Conservation (phyloP, 2,329 filamentous ascomycete species). For the Diaporthe batatas region DNA sequence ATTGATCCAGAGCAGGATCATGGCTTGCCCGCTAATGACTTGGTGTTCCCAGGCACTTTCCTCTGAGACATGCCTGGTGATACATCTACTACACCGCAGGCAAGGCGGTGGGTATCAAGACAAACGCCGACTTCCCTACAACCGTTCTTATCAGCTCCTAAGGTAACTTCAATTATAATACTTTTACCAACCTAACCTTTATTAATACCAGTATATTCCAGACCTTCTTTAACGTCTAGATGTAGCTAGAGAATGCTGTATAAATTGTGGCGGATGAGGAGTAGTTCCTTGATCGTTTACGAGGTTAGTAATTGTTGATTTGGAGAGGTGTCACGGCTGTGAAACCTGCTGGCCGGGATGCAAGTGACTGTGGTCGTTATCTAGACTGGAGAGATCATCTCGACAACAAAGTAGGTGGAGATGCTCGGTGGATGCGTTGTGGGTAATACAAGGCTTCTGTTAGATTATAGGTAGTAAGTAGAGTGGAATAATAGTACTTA, state of each 20-base stretch:
- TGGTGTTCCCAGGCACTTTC: constrained; percentile 39
- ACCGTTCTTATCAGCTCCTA: constrained; percentile 43
- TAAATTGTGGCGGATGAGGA: constrained; percentile 42
- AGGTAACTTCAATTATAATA: constrained; percentile 43
- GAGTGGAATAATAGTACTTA: too few relatives aligned
- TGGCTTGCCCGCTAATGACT: not conserved
- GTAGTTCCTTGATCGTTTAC: constrained; percentile 37
- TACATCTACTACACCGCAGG: constrained; percentile 42
- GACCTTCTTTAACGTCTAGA: too few relatives aligned
- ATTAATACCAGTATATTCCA: constrained; percentile 44
- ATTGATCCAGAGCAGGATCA: not conserved
- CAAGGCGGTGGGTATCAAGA: constrained; percentile 21
- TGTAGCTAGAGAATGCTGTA: constrained; percentile 44
- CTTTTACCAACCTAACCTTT: constrained; percentile 44
- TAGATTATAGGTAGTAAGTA: not conserved
- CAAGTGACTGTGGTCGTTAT: constrained; percentile 1
- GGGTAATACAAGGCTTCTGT: not conserved
- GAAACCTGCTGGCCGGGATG: not conserved
- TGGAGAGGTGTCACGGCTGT: too few relatives aligned
- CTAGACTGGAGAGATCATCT: constrained; percentile 14
- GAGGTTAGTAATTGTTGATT: not conserved
- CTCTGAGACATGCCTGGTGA: constrained; percentile 43
- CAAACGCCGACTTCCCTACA: constrained; percentile 39
- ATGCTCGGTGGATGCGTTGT: not conserved
- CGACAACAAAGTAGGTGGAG: not conserved